Base-by-base conservation (phyloP, 805 yeast genomes). In the Zygosaccharomyces kombuchaensis region DNA sequence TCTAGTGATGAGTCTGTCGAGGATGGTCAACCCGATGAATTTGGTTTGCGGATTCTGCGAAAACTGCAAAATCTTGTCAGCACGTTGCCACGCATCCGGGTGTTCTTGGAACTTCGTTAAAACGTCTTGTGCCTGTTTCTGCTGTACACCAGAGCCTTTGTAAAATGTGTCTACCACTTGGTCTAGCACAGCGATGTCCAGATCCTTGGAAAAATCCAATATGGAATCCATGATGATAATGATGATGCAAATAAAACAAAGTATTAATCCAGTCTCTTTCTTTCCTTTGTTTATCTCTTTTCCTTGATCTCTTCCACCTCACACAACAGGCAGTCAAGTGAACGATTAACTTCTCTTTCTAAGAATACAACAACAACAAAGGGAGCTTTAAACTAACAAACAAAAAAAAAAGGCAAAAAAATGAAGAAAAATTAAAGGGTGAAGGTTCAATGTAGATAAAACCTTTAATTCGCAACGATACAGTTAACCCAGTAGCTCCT, bases 41-140 rank as follows among this genome's bases (percentile, higher is more conserved):
- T 93, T 93, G 26, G 96, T 77, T 67, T 93, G 96, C 32, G 96
- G 75, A 63, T 89, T 85, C 40, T 72, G 70, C 2, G 95, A 81
- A 51, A 72, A 74, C 55, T 90, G 89, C 53, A 93, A 74, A 49
- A 93, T 90, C 65, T 84, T 81, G 59, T 91, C 98, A 27, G 95
- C 93, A 46, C 85, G 78, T 55, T 85, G 87, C 99, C 99, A 93
- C 21, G 97, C 84, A 57, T 91, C 96, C 2, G 93, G 95, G 65
- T 89, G 85, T 51, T 88, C 95, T 67, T 93, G 96, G 65, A 93
- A 90, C 67, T 81, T 78, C 17, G 85, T 82, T 57, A 86, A 75
- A 7, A 84, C 69, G 31, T 74, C 73, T 66, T 83, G 91, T 8
- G 96, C 95, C 53, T 75, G 72, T 50, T 78, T 79, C 57, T 83